Percentiles rank a stretch among this genome's conserved stretches.
These are phyloP conservation scores for Hepatocystis sp. DNA, from an alignment of 169 alveolate genomes.

Conservation along the genomic window DNA sequence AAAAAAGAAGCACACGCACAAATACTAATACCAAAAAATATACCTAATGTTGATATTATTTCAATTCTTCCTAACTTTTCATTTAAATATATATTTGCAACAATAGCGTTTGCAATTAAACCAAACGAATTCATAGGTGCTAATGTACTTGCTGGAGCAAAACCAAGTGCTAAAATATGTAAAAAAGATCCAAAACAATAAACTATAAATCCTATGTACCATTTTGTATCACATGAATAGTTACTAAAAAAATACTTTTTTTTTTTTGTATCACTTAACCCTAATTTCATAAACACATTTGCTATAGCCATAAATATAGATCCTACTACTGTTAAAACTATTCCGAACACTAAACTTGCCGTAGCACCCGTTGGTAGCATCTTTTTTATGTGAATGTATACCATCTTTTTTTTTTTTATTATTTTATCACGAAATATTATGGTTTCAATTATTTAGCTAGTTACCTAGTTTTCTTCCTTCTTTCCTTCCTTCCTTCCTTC, in stretches of 20 bases:
- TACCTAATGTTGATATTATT: conserved; percentile 86
- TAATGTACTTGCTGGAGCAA: conserved; percentile 89
- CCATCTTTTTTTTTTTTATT: conserved; percentile 3
- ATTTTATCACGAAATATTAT: background rate
- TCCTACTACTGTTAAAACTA: conserved; percentile 85
- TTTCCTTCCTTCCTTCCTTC: background rate
- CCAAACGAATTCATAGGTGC: conserved; percentile 90
- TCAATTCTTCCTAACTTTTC: conserved; percentile 87
- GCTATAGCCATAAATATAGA: conserved; percentile 89
- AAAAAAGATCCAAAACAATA: conserved; percentile 85
- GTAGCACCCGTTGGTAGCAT: no score
- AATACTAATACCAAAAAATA: conserved; percentile 84
- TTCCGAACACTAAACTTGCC: conserved; percentile 82
- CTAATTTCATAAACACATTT: conserved; percentile 86
- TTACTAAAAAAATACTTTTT: conserved; percentile 70
- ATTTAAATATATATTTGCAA: conserved; percentile 86
- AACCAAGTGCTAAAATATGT: conserved; percentile 88
- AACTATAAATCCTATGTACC: conserved; percentile 86
- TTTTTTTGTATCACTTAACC: conserved; percentile 80
- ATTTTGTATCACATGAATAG: conserved; percentile 82
- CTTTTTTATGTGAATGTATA: no score
- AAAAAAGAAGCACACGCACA: conserved; percentile 89
- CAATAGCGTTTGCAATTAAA: conserved; percentile 87
- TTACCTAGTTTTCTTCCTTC: background rate
- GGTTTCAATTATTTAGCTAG: background rate